phyloP scores from a whole-genome alignment of 2,329 filamentous ascomycete species.

The Fusarium circinatum region DNA sequence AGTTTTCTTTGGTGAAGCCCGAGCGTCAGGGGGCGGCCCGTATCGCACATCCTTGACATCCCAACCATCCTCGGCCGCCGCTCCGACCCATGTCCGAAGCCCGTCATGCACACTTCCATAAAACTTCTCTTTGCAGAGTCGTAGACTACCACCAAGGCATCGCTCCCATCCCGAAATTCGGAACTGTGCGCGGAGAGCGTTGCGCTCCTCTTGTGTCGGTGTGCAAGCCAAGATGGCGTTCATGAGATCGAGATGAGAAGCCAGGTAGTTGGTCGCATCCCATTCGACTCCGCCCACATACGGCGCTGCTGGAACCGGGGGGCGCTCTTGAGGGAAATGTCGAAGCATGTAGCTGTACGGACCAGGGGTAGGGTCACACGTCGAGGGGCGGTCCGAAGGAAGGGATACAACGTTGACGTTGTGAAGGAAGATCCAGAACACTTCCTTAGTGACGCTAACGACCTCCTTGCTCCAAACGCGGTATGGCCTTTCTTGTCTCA shows the following conservation, averaged over 20 bases:
- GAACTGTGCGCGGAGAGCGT: slow-evolving; percentile 79
- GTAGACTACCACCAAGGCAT: slow-evolving; percentile 82
- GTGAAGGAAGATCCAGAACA: slow-evolving; percentile 99
- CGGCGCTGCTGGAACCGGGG: slow-evolving; percentile 91
- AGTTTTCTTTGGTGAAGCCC: slow-evolving; percentile 47
- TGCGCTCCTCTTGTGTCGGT: slow-evolving; percentile 75
- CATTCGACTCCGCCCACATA: slow-evolving; percentile 98
- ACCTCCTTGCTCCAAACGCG: slow-evolving; percentile 95
- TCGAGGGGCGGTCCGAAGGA: slow-evolving; percentile 54
- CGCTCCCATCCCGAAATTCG: slow-evolving; percentile 91
- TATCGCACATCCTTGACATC: slow-evolving; percentile 82
- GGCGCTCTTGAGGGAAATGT: slow-evolving; percentile 85
- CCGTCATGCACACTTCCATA: slow-evolving; percentile 92
- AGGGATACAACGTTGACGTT: slow-evolving; percentile 87
- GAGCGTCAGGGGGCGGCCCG: slow-evolving; percentile 62
- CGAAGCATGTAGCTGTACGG: slow-evolving; percentile 70
- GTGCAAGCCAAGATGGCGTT: slow-evolving; percentile 90
- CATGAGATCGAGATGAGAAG: slow-evolving; percentile 89
- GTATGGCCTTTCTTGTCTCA: slow-evolving; percentile 88
- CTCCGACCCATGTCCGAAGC: slow-evolving; percentile 88
- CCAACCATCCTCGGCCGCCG: slow-evolving; percentile 89
- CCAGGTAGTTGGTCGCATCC: slow-evolving; percentile 97
- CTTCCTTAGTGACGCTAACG: slow-evolving; percentile 92
- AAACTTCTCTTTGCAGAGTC: slow-evolving; percentile 97
- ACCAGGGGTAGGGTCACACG: slow-evolving; percentile 47